Percentiles rank a stretch among this genome's conserved stretches.
Evolutionary conservation across 2,329 filamentous ascomycete genomes (phyloP).

Genomic region (Chalaropsis thielavioides): DNA sequence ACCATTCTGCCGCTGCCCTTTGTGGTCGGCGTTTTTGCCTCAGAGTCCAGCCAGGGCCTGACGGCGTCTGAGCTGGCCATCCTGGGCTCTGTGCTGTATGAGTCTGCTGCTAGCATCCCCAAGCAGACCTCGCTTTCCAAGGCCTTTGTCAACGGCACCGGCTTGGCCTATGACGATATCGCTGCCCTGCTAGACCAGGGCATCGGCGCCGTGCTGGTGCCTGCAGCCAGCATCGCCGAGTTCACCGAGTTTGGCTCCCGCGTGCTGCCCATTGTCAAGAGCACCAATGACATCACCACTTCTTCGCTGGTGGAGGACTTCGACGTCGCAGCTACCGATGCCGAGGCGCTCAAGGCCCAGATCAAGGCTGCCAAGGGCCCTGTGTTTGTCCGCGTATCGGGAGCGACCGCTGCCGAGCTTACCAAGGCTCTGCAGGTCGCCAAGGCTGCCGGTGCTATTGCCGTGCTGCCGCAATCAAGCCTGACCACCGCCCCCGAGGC

Average conservation of each 20-base stretch:
- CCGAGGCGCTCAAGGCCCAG: conserved; percentile 32
- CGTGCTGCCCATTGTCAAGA: conserved; percentile 38
- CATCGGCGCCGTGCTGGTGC: conserved; percentile 71
- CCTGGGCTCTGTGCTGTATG: conserved; percentile 44
- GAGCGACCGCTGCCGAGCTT: conserved; percentile 29
- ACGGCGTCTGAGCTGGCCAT: conserved; percentile 42
- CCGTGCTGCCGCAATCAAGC: conserved; percentile 55
- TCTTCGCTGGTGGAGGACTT: conserved; percentile 40
- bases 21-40: conserved; percentile 41
- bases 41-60: conserved; percentile 38
- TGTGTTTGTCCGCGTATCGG: conserved; percentile 37
- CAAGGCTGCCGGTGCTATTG: conserved; percentile 44
- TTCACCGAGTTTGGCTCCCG: conserved; percentile 42
- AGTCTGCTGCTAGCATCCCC: conserved; percentile 24
- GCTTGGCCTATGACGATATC: conserved; percentile 52
- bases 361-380: conserved; percentile 32
- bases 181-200: conserved; percentile 72
- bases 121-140: conserved; percentile 38
- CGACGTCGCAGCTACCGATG: conserved; percentile 30
- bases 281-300: conserved; percentile 34
- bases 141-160: conserved; percentile 64
- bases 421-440: conserved; percentile 30
- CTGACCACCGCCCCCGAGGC: conserved; percentile 56
- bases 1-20: conserved; percentile 50
- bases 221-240: conserved; percentile 48